Base-by-base conservation (phyloP, 495 filamentous ascomycete genomes). In the Aspergillus leporis region DNA sequence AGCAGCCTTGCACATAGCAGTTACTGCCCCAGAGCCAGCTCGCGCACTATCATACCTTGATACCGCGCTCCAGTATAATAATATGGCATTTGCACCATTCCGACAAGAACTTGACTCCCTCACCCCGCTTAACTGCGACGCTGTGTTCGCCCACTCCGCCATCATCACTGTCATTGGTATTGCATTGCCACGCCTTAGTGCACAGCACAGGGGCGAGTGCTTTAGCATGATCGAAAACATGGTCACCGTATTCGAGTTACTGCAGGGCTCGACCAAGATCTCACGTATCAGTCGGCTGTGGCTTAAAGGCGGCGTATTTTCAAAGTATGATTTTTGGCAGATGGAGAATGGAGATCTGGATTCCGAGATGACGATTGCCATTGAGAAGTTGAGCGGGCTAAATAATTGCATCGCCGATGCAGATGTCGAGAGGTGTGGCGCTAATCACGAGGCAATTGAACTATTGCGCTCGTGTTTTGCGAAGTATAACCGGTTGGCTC, bases 1-100 rank as follows among this genome's bases (percentile, higher is more conserved):
- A 16, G 78, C 78, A 5, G 74, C 81, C 10, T 65, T 85, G 25
- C 81, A 85, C 56, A 69, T 82, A 3, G 81, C 81, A 12, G 61
- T 64, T 8, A 63, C 63, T 0, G 16, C 41, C 6, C 56, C 36
- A 19, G 21, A 74, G 62, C 49, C 70, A 59, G 51, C 67, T 52
- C 9, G 70, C 66, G 14, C 70, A 65, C 22, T 63, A 48, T 22
- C 60, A 3, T 83, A 81, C 75, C 10, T 36, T 36, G 69, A 76
- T 16, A 69, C 74, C 28, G 80, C 73, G 0, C 68, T 80, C 46
- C 56, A 76, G 14, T 72, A 84, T 31, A 76, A 84, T 56, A 71
- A 78, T 23, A 64, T 69, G 9, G 77, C 75, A 8, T 70, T 81
- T 7, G 65, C 70, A 1, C 67, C 74, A 25, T 78, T 76, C n/a